A percentile compares a stretch with the other conserved stretches of the same genome.
phyloP scores from a whole-genome alignment of 371 early-diverging fungal genomes.

The Blakeslea trispora region DNA sequence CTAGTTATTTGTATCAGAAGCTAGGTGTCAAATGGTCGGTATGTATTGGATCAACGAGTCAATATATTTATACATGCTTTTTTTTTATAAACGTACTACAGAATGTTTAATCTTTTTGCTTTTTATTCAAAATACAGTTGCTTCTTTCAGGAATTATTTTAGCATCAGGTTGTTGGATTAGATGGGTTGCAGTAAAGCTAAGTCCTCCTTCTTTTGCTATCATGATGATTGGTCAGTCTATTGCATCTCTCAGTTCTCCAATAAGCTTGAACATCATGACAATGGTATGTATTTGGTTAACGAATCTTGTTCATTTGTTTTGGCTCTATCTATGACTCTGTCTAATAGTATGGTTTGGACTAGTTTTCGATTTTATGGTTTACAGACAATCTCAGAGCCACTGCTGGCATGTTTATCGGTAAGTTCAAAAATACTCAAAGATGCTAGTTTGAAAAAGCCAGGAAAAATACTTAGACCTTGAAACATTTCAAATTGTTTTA shows the following conservation, averaged over 20 bases:
- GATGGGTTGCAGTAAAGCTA: conserved; percentile 53
- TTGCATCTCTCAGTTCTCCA: conserved; percentile 62
- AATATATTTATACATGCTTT: too few relatives aligned
- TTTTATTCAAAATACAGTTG: conserved; percentile 35
- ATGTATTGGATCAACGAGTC: conserved; percentile 19
- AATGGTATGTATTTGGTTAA: conserved; percentile 27
- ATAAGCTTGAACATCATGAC: conserved; percentile 64
- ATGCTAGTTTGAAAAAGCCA: too few relatives aligned
- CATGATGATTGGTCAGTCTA: conserved; percentile 59
- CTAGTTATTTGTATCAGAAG: conserved; percentile 52
- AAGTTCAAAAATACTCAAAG: neutral
- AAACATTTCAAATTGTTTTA: neutral
- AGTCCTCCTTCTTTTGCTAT: conserved; percentile 47
- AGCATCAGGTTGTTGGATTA: conserved; percentile 60
- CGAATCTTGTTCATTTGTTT: conserved; percentile 6
- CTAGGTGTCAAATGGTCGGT: conserved; percentile 50
- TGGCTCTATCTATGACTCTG: too few relatives aligned
- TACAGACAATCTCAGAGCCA: conserved; percentile 55
- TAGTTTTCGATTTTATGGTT: conserved; percentile 63
- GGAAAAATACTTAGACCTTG: too few relatives aligned
- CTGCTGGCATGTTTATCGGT: conserved; percentile 55
- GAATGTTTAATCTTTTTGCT: too few relatives aligned
- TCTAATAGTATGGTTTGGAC: neutral
- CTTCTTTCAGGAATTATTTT: conserved; percentile 50
- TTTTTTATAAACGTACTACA: too few relatives aligned